phyloP scores from a whole-genome alignment of 306 rosid species.

The Macrotyloma uniflorum region DNA sequence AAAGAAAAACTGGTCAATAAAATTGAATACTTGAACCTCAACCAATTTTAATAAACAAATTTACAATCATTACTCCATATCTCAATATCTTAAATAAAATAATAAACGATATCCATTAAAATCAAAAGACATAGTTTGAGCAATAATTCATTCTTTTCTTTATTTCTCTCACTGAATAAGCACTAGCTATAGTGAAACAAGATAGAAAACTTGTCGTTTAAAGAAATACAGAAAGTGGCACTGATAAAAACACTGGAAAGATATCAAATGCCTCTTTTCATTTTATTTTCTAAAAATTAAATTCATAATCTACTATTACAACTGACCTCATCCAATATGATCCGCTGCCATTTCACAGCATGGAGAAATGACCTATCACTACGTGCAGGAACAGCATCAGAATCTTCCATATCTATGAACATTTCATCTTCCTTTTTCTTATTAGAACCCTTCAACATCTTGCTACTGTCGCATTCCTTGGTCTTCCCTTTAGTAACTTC shows the following conservation, averaged over 20 bases:
- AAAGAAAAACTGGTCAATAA: constrained; percentile 13
- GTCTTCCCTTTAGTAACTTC: constrained; percentile 38
- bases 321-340: constrained; percentile 92
- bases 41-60: neutral
- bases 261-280: neutral
- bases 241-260: neutral
- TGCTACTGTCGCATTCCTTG: constrained; percentile 15
- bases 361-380: constrained; percentile 61
- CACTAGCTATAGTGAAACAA: constrained; percentile 4
- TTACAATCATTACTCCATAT: neutral
- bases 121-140: neutral
- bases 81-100: neutral
- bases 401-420: neutral
- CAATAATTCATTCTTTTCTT: constrained; percentile 2
- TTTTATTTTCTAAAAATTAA: neutral
- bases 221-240: neutral
- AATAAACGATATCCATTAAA: neutral
- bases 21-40: neutral
- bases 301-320: constrained; percentile 6
- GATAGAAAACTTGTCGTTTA: neutral
- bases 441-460: neutral
- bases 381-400: constrained; percentile 9
- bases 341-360: constrained; percentile 79
- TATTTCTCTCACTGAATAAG: constrained; percentile 21
- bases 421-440: neutral